Conservation (phyloP, 305 asterid genomes). For the Nicotiana rustica region DNA sequence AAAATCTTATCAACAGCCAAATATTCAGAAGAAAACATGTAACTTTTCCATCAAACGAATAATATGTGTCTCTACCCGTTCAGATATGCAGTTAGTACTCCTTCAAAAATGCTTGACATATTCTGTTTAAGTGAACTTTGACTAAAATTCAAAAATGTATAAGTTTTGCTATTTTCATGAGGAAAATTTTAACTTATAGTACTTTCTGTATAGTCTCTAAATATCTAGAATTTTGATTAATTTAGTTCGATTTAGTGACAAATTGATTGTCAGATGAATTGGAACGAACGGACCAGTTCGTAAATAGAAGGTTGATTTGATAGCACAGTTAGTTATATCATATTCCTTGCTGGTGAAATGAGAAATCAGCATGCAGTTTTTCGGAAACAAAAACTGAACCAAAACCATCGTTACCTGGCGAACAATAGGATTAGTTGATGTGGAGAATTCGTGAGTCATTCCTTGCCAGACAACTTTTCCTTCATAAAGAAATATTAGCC, state of each 20-base stretch:
- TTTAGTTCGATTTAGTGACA: neutral
- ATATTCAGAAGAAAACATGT: neutral
- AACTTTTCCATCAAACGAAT: neutral
- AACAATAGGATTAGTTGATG: slow-evolving; percentile 85
- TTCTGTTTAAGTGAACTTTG: neutral
- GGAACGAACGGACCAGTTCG: neutral
- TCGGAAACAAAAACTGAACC: neutral
- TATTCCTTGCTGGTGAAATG: slow-evolving; percentile 32
- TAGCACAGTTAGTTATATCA: neutral
- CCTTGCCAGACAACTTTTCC: slow-evolving; percentile 99
- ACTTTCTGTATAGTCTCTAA: neutral
- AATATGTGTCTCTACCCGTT: neutral
- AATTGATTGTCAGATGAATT: no score
- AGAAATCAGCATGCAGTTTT: slow-evolving; percentile 4
- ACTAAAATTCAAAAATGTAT: neutral
- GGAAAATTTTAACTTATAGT: neutral
- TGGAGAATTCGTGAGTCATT: slow-evolving; percentile 89
- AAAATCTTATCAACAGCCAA: neutral
- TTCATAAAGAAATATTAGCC: slow-evolving; percentile 85
- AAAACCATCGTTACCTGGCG: slow-evolving; percentile 67
- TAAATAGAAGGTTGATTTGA: neutral
- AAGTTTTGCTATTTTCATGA: neutral
- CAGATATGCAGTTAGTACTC: neutral
- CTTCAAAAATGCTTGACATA: neutral
- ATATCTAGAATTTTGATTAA: neutral